Evolutionary conservation across 2,329 filamentous ascomycete species (phyloP).

Genomic region (Arthrobotrys iridis): DNA sequence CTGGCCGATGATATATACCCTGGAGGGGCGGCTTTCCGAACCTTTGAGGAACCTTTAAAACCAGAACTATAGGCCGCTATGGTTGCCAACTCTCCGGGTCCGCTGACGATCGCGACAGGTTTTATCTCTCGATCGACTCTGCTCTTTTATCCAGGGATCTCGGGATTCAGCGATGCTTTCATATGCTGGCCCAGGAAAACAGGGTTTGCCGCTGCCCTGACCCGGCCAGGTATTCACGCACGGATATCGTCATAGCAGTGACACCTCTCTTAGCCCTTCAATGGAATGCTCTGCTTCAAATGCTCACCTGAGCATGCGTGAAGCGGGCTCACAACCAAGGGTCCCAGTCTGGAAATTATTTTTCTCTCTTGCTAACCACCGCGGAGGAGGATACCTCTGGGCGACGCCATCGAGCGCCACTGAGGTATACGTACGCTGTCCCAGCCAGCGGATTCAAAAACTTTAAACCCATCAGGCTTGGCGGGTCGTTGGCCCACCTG

Average conservation of each 20-base stretch:
- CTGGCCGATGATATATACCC: conserved; percentile 24
- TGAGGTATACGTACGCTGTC: conserved; percentile 26
- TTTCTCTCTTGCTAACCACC: conserved; percentile 1
- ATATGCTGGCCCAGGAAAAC: conserved; percentile 22
- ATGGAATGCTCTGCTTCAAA: conserved; percentile 24
- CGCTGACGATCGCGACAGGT: neutral
- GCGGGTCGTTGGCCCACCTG: too few species aligned
- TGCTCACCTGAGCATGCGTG: conserved; percentile 1
- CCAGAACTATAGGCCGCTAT: neutral
- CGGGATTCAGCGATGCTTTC: neutral
- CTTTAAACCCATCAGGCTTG: conserved; percentile 2
- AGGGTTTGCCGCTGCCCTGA: conserved; percentile 30
- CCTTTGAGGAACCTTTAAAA: conserved; percentile 33
- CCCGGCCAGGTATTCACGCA: neutral
- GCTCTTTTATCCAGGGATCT: neutral
- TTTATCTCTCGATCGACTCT: conserved; percentile 6
- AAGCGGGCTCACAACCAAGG: neutral
- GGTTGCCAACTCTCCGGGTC: neutral
- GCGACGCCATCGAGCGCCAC: conserved; percentile 17
- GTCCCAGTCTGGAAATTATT: neutral
- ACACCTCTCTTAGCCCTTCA: neutral
- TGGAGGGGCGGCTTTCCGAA: conserved; percentile 26
- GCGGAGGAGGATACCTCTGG: conserved; percentile 1
- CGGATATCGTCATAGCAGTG: conserved; percentile 44
- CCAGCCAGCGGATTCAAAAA: conserved; percentile 3